Evolutionary conservation across 257 asterid genomes (phyloP), one percentile per base, ranked within the genome.

Genomic region (Nicotiana undulata): DNA sequence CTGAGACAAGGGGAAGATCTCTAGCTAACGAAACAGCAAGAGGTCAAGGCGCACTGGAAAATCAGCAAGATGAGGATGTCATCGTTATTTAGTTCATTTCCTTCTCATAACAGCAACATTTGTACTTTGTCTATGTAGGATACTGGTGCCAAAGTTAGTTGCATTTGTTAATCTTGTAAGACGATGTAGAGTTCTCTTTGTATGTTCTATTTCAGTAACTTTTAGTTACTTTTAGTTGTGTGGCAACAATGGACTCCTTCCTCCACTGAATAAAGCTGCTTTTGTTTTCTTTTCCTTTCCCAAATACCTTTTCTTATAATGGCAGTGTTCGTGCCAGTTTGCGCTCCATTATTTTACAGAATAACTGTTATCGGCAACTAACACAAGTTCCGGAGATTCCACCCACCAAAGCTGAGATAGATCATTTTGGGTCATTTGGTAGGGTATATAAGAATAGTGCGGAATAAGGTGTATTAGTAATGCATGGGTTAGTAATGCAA

Each of bases 1-100:
- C 74, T n/a, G 89, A 85, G 65, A 58, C 79, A 76, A 83, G 86
- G 24, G 86, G 88, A 82, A 82, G 88, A 72, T 29, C 81, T 15
- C 81, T 85, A 40, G 72, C 88, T 81, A 80, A 81, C 76, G 88
- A 84, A 75, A 40, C 80, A 80, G 84, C 82, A 26, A 82, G 87
- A 77, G 87, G 86, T 63, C 84, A 82, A 81, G 83, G 78, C 10
- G 6, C 68, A 55, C 24, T 52, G 60, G 83, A 82, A 67, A 60
- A 83, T 77, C 83, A 64, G 46, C 85, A 82, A 29, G 88, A 85
- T 81, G 83, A 84, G 76, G 88, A 72, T 56, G 85, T 79, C 79
- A 85, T 77, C 53, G 83, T 83, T 79, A 81, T 83, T 65, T 82
- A 78, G 81, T 72, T 18, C 16, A 28, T 60, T 37, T 56, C 79